phyloP scores from a whole-genome alignment of 352 stramenopile genomes.

The Globisporangium viniferum region DNA sequence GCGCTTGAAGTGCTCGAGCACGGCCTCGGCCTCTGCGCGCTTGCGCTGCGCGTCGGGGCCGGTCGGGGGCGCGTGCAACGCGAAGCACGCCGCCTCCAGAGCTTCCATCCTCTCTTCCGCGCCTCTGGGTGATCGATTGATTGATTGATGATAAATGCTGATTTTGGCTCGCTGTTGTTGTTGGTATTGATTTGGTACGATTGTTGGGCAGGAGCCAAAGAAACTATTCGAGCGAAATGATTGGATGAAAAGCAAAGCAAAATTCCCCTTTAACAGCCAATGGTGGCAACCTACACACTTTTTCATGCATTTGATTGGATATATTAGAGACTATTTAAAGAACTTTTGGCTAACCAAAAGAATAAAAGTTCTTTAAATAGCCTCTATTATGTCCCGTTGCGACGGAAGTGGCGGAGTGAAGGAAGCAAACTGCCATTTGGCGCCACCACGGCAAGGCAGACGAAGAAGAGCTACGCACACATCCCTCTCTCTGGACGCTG shows the following conservation, averaged over 20 bases:
- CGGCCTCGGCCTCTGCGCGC: constrained; percentile 54
- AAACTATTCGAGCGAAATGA: neutral
- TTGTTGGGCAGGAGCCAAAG: constrained; percentile 3
- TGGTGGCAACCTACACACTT: neutral
- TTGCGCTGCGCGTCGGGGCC: constrained; percentile 44
- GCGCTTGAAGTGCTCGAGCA: constrained; percentile 81
- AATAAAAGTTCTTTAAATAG: no score
- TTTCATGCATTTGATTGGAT: neutral
- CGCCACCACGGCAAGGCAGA: neutral
- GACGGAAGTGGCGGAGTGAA: neutral
- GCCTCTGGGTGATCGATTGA: neutral
- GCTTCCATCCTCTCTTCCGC: constrained; percentile 37
- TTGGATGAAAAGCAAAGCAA: neutral
- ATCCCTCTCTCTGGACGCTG: neutral
- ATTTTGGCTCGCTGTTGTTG: neutral
- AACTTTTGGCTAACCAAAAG: neutral
- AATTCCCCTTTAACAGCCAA: neutral
- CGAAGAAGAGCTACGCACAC: neutral
- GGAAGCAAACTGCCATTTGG: neutral
- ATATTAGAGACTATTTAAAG: neutral
- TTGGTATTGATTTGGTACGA: neutral
- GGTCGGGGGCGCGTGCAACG: constrained; percentile 62
- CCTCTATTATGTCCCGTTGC: no score
- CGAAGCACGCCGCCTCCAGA: constrained; percentile 63
- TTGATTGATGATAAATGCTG: neutral